Evolutionary conservation across 1,284 basidiomycete species (phyloP).

Genomic region (Phenoliferia sp.): DNA sequence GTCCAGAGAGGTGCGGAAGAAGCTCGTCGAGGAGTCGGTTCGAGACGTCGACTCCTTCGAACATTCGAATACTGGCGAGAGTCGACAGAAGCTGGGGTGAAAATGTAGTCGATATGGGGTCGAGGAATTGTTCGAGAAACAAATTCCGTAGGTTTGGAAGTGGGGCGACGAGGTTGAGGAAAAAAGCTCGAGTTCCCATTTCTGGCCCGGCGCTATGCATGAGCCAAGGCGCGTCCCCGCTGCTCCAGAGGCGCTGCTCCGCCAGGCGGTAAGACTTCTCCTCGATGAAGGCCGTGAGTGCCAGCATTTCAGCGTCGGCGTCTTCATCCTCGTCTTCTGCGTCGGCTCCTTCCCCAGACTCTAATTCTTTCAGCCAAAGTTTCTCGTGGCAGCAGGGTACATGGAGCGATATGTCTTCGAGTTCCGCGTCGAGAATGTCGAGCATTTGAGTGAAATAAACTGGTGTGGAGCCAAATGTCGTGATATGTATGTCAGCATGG

Average conservation of each 20-base stretch:
- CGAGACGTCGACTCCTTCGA: not conserved
- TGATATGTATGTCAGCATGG: too few species aligned
- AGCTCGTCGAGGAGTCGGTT: not conserved
- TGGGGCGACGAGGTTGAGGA: not conserved
- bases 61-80: not conserved
- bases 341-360: not conserved
- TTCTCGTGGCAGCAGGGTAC: not conserved
- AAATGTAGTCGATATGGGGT: not conserved
- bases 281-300: not conserved
- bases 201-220: not conserved
- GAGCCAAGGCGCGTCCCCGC: not conserved
- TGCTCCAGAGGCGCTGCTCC: not conserved
- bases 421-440: not conserved
- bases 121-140: not conserved
- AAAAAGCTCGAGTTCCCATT: not conserved
- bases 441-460: not conserved
- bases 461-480: not conserved
- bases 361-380: not conserved
- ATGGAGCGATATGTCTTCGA: not conserved
- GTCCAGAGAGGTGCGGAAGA: not conserved
- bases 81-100: not conserved
- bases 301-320: not conserved
- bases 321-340: not conserved
- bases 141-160: not conserved
- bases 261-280: not conserved